A percentile compares a stretch with the other conserved stretches of the same genome.
Conservation (phyloP, 2,329 filamentous ascomycete genomes). For the Fusarium musae region DNA sequence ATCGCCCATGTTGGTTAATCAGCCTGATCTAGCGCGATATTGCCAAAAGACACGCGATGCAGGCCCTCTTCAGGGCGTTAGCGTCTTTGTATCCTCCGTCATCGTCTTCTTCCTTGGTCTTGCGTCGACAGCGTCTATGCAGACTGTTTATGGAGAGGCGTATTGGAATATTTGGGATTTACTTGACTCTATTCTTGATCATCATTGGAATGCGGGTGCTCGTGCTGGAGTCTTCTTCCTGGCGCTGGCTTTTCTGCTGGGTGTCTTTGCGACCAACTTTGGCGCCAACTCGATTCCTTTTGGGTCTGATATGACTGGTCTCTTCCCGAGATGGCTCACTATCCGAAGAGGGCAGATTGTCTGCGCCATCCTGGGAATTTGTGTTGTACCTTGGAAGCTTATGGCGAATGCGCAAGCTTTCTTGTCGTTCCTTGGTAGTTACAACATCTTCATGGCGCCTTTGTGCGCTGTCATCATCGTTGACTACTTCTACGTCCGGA, state of each 20-base stretch:
- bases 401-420: background rate
- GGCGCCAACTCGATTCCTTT: background rate
- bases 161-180: background rate
- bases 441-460: background rate
- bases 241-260: accelerated
- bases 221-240: background rate
- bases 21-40: background rate
- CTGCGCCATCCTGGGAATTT: background rate
- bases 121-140: background rate
- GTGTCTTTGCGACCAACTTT: background rate
- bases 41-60: background rate
- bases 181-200: background rate
- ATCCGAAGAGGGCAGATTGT: background rate
- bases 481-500: background rate
- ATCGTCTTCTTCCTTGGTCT: background rate
- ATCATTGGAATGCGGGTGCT: background rate
- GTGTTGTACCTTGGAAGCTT: background rate
- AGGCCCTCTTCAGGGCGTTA: background rate
- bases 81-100: background rate
- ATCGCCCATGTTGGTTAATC: background rate
- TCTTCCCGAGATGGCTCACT: background rate
- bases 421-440: background rate
- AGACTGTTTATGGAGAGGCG: background rate
- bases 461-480: background rate
- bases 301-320: background rate